These are phyloP conservation scores for Colletotrichum magnum DNA, from an alignment of 2,329 filamentous ascomycete genomes.

Conservation along the genomic window DNA sequence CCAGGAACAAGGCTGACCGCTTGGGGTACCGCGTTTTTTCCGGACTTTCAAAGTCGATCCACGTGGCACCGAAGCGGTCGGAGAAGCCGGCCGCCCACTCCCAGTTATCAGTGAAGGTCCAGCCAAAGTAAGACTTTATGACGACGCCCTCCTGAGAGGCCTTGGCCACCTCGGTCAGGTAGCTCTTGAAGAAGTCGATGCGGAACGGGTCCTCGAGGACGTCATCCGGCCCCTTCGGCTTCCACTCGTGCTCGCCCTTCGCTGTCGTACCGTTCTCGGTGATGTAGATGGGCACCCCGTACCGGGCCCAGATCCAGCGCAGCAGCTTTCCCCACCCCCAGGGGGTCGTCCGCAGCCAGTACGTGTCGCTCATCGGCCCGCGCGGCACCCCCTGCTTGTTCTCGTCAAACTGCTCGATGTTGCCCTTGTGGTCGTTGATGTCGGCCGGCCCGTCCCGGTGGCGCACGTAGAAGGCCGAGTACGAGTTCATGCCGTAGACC, in stretches of 20 bases:
- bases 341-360: slow-evolving; percentile 55
- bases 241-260: slow-evolving; percentile 53
- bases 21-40: slow-evolving; percentile 54
- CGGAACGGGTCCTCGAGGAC: slow-evolving; percentile 55
- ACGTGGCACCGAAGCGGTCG: slow-evolving; percentile 56
- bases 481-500: slow-evolving; percentile 60
- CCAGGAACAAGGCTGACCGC: slow-evolving; percentile 48
- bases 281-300: slow-evolving; percentile 57
- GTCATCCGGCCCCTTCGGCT: slow-evolving; percentile 47
- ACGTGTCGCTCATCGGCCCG: slow-evolving; percentile 54
- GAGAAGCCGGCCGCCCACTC: slow-evolving; percentile 59
- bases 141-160: slow-evolving; percentile 54
- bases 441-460: slow-evolving; percentile 53
- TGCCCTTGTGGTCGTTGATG: slow-evolving; percentile 56
- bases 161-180: slow-evolving; percentile 54
- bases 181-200: slow-evolving; percentile 55
- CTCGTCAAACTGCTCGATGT: slow-evolving; percentile 52
- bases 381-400: slow-evolving; percentile 52
- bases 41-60: slow-evolving; percentile 55
- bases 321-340: slow-evolving; percentile 56
- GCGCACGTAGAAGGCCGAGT: slow-evolving; percentile 55
- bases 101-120: slow-evolving; percentile 61
- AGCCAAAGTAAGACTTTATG: slow-evolving; percentile 57
- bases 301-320: slow-evolving; percentile 57
- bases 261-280: slow-evolving; percentile 60